Evolutionary conservation across 2,329 filamentous ascomycete genomes (phyloP), one percentile per base, ranked within the genome.

Genomic region (Colletotrichum liriopes): DNA sequence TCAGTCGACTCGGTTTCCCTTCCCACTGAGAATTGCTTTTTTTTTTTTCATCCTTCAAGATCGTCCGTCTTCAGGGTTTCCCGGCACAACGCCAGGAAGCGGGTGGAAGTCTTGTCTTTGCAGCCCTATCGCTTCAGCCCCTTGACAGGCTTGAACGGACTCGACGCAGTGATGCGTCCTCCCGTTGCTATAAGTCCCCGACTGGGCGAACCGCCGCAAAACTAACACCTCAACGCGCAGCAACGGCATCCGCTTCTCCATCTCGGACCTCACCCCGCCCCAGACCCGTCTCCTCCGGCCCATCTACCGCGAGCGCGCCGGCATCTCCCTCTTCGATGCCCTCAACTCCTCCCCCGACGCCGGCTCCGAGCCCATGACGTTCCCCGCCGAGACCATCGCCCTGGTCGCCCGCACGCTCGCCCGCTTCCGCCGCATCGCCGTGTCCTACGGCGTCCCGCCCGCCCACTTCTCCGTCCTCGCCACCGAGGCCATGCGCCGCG

Each of bases 181-280:
- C 49, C 14, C 49, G 4, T 29, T 52, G 49, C 49, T 29, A 20
- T 32, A 9, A 16, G 14, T 32, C 26, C 49, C 18, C 16, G 3
- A 32, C 18, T 16, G 3, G 32, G 52, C 32, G 18, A 12, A 55
- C 6, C 32, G 37, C 58, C 32, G 41, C 43, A 18, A 39, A 12
- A 62, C 59, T 62, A 41, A 62, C 59, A 73, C 39, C 49, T 59
- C 54, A 26, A n/a, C 37, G n/a, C 67, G 29, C 35, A 94, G 94
- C 85, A 98, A 98, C 85, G 95, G 95, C 77, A 96, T 98, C 77
- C 94, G 95, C 67, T 97, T 97, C 86, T 96, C 94, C 55, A 94
- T 98, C 77, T 94, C 94, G 11, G 91, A 94, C 75, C 87, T 97
- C n/a, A 88, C 91, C 5, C 91, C 93, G 29, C 89, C 91, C 5